phyloP scores from a whole-genome alignment of 202 grass and related monocot genomes.

The Hordeum pubiflorum region DNA sequence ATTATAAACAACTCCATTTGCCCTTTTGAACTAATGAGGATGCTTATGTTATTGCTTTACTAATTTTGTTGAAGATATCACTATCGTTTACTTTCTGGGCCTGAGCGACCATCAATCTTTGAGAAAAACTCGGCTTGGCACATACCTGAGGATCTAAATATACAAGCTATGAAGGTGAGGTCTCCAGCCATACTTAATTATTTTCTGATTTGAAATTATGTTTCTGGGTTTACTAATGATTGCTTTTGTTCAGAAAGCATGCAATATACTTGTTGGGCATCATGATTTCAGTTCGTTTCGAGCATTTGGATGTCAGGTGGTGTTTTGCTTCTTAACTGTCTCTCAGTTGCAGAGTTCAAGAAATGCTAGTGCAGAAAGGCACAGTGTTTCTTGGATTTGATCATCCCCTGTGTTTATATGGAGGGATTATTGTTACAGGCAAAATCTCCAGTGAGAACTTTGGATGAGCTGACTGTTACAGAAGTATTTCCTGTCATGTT shows the following conservation, averaged over 20 bases:
- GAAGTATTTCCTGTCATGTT: slow-evolving; percentile 75
- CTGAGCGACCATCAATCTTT: slow-evolving; percentile 61
- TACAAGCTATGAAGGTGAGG: slow-evolving; percentile 72
- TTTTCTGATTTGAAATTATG: slow-evolving; percentile 19
- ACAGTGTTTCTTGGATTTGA: slow-evolving; percentile 6
- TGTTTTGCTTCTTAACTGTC: slow-evolving; percentile 21
- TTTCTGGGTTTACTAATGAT: slow-evolving; percentile 14
- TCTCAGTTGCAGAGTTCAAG: slow-evolving; percentile 23
- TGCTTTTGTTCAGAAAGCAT: slow-evolving; percentile 63
- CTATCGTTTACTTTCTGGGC: slow-evolving; percentile 81
- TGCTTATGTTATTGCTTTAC: slow-evolving; percentile 8
- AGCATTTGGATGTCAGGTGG: slow-evolving; percentile 87
- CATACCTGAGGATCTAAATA: slow-evolving; percentile 68
- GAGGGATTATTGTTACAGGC: slow-evolving; percentile 46
- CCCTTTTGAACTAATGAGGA: slow-evolving; percentile 9
- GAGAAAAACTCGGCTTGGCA: slow-evolving; percentile 85
- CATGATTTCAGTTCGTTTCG: slow-evolving; percentile 99
- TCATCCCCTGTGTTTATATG: neutral
- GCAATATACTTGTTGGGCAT: slow-evolving; percentile 64
- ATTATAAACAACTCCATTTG: neutral
- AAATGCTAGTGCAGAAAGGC: slow-evolving; percentile 12
- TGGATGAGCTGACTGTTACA: slow-evolving; percentile 87
- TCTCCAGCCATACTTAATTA: neutral
- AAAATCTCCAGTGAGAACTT: slow-evolving; percentile 76
- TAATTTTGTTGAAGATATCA: slow-evolving; percentile 58